phyloP scores from a whole-genome alignment of 345 rosid genomes.

The Firmiana major region DNA sequence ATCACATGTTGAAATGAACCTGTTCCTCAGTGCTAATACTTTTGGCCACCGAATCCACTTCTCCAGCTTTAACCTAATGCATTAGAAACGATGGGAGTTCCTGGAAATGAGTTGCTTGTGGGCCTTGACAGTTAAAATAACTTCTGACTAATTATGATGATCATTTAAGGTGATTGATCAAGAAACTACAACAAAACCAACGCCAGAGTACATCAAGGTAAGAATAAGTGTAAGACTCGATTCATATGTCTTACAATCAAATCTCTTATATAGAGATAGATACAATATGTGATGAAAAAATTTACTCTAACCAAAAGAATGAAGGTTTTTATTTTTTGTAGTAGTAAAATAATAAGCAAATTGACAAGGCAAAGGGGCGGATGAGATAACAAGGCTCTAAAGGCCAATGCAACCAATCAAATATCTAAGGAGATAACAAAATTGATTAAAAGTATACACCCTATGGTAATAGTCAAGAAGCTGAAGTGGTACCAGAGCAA shows the following conservation, averaged over 20 bases:
- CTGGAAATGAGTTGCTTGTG: neutral
- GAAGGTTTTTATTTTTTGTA: neutral
- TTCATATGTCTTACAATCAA: too few relatives aligned
- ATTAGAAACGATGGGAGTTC: neutral
- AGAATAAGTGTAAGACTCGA: too few relatives aligned
- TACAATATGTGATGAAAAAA: neutral
- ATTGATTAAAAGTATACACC: neutral
- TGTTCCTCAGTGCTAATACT: constrained; percentile 12
- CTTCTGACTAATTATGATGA: neutral
- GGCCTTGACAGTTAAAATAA: neutral
- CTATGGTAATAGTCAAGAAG: constrained; percentile 6
- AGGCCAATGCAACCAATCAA: neutral
- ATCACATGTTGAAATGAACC: constrained; percentile 5
- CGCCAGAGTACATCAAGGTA: too few relatives aligned
- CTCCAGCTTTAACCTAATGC: constrained; percentile 22
- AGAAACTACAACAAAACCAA: too few relatives aligned
- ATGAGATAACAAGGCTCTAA: neutral
- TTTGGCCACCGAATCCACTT: constrained; percentile 36
- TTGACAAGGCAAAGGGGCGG: neutral
- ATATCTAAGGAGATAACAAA: neutral
- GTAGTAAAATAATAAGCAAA: neutral
- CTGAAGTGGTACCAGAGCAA: neutral
- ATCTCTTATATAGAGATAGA: too few relatives aligned
- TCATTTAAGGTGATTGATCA: too few relatives aligned
- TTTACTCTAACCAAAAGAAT: constrained; percentile 3